Evolutionary conservation across 495 filamentous ascomycete species (phyloP).

Genomic region (Talaromyces trachyspermus): DNA sequence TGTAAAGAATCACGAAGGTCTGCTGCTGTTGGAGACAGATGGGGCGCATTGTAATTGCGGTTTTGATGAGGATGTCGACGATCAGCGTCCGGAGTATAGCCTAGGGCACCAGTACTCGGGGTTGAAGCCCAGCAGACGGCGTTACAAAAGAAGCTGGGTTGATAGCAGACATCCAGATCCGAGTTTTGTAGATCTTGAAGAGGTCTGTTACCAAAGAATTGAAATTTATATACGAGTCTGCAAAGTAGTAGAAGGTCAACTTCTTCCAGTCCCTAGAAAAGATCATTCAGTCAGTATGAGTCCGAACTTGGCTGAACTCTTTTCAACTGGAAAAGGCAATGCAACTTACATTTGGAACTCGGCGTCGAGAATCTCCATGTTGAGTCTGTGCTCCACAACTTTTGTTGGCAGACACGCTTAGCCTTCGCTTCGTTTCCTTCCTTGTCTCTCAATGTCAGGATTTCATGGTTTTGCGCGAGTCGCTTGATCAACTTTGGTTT

Average conservation of each 20-base stretch:
- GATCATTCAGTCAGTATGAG: not conserved
- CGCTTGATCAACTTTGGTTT: constrained; percentile 96
- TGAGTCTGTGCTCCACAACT: constrained; percentile 84
- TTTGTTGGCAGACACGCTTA: constrained; percentile 91
- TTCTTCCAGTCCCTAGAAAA: constrained; percentile 90
- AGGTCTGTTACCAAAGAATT: constrained; percentile 94
- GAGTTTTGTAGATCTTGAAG: constrained; percentile 97
- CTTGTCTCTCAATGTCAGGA: constrained; percentile 80
- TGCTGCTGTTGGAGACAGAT: not conserved
- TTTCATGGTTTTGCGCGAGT: constrained; percentile 83
- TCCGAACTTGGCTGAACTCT: not conserved
- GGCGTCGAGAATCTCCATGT: constrained; percentile 99
- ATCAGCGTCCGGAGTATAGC: constrained; percentile 30
- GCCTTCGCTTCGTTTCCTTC: constrained; percentile 97
- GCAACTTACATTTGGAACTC: constrained; percentile 93
- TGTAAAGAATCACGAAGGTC: constrained; percentile 8
- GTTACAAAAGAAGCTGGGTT: constrained; percentile 97
- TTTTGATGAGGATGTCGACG: constrained; percentile 29
- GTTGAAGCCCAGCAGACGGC: constrained; percentile 59
- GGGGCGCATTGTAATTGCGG: constrained; percentile 16
- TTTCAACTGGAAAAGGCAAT: not conserved
- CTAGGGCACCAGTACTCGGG: constrained; percentile 23
- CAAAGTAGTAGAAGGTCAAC: constrained; percentile 97
- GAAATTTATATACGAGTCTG: constrained; percentile 97
- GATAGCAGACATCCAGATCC: constrained; percentile 99